Base-by-base conservation (phyloP, 441 rosid genomes). In the Erodium chrysanthum region DNA sequence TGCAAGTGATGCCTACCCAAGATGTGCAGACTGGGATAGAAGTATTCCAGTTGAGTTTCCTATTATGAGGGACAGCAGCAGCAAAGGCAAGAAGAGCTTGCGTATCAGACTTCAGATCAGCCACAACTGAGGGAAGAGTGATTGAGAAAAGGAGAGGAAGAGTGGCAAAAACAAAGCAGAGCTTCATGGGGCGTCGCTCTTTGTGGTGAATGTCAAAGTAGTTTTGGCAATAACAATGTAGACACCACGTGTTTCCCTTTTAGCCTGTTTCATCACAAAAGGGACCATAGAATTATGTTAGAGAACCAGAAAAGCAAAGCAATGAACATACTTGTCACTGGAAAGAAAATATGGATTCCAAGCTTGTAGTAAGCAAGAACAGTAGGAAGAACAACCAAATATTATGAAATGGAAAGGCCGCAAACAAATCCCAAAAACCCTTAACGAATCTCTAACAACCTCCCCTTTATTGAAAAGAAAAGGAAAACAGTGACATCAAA, bases 1-100 rank as follows among this genome's bases (percentile, higher is more conserved):
- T 75, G 71, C 88, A 84, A 23, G 72, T 83, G 74, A 86, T 69
- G 15, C 91, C 91, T 5, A 83, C 76, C 91, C 91, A 86, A 64
- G 85, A 81, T 60, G 76, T 74, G 83, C 88, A 86, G 58, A 86
- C 73, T 15, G 81, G 80, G 64, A 66, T 66, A 67, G 74, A 74
- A 65, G 82, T 56, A 54, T 62, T 83, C 91, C 87, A 86, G 73
- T 82, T 84, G 56, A 86, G 84, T 46, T 68, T 79, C 65, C 84
- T 73, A 48, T 74, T 74, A 75, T 84, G 91, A 22, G 82, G 91
- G 66, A 80, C 74, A 63, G 79, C 75, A 56, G 63, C 71, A 37
- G 75, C 75, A 69, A 86, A 86, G 25, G 78, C 78, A 68, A 86
- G 82, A 72, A 84, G 88, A 59, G 91, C 88, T 74, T 84, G 83